Conservation (phyloP, 2,329 filamentous ascomycete species). For the Fusarium udum region DNA sequence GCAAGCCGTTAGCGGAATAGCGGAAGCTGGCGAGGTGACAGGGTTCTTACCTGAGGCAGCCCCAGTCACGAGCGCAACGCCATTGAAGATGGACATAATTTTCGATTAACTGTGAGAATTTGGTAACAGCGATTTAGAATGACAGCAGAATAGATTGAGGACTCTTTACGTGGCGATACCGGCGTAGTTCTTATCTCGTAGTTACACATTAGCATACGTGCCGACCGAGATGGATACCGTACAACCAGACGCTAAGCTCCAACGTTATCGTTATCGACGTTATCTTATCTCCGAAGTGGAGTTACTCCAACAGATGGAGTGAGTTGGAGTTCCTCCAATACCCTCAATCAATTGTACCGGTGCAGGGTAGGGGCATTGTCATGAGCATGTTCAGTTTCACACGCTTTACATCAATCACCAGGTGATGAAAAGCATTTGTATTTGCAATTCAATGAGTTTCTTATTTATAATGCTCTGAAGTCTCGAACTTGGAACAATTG, state of each 20-base stretch:
- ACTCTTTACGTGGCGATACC: neutral
- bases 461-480: fast-evolving
- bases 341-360: too few species aligned
- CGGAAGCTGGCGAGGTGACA: fast-evolving
- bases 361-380: neutral
- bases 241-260: neutral
- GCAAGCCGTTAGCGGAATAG: neutral
- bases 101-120: fast-evolving
- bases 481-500: fast-evolving
- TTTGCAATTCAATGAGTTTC: too few species aligned
- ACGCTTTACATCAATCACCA: neutral
- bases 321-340: neutral
- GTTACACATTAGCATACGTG: neutral
- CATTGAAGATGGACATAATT: constrained; percentile 14
- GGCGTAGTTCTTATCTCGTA: neutral
- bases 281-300: neutral
- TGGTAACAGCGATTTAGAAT: fast-evolving
- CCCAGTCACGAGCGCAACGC: constrained; percentile 19
- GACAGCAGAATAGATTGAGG: too few species aligned
- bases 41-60: constrained; percentile 4
- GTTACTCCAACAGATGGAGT: neutral
- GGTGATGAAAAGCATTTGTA: fast-evolving
- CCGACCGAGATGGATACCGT: neutral
- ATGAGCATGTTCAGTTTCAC: too few species aligned
- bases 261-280: neutral